Evolutionary conservation across 257 asterid genomes (phyloP).

Genomic region (Misopates orontium): DNA sequence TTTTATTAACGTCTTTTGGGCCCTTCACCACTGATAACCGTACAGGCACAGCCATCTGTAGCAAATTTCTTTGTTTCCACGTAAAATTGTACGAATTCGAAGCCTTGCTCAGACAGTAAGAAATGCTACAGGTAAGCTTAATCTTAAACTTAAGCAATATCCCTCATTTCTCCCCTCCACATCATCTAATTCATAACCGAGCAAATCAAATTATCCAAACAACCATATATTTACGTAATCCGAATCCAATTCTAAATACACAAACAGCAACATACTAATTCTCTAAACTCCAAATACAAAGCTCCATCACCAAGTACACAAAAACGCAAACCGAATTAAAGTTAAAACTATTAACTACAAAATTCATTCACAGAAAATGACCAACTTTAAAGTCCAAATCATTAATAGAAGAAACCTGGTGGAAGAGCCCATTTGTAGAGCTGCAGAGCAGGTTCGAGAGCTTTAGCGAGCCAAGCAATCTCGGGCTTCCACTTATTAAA

Average conservation of each 20-base stretch:
- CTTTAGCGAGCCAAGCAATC: conserved; percentile 78
- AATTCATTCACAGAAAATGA: background rate
- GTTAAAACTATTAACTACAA: background rate
- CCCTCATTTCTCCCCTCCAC: no score
- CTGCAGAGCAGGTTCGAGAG: conserved; percentile 88
- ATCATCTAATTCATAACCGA: background rate
- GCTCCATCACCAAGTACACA: background rate
- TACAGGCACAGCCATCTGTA: background rate
- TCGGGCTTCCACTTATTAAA: conserved; percentile 74
- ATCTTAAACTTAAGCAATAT: background rate
- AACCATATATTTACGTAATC: background rate
- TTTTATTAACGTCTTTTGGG: background rate
- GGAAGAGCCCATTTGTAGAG: conserved; percentile 82
- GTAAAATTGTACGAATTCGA: no score
- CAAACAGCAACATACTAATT: background rate
- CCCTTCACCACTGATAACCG: background rate
- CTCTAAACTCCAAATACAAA: background rate
- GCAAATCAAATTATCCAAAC: background rate
- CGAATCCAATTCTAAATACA: background rate
- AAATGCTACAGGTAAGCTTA: background rate
- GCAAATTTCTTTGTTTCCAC: no score
- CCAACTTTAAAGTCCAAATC: background rate
- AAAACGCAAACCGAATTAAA: background rate
- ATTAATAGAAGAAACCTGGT: conserved; percentile 43
- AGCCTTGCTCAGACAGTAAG: no score